Base-by-base conservation (phyloP, 495 filamentous ascomycete species). In the Immersiella caudata region DNA sequence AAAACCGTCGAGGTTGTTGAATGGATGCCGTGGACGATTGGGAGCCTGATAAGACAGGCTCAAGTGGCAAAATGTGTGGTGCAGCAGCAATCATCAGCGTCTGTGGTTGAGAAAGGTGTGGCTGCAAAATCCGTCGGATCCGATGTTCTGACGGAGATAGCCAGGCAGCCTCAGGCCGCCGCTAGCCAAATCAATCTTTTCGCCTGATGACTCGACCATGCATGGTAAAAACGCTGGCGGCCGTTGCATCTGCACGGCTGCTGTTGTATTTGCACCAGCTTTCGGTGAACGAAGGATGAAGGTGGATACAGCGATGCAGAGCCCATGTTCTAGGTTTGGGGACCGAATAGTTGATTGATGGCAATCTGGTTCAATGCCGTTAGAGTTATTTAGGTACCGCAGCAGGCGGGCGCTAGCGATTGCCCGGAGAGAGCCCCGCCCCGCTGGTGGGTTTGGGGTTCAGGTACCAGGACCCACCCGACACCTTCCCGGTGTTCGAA, bases 81-180 rank as follows among this genome's bases (percentile, higher is more conserved):
- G 52, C 52, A 55, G n/a, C 52, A 11, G n/a, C 20, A n/a, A n/a
- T 4, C 16, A n/a, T 22, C 20, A n/a, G 25, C 7, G n/a, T 20
- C 21, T 22, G 25, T 9, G n/a, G 52, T 26, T 55, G 52, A 26
- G 52, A 2, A 20, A 2, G 20, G 8, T 26, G 52, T 22, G 21
- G 52, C 21, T 55, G 25, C 20, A 26, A 46, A 16, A 33, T 62
- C 59, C 33, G 59, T 46, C 59, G 59, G 59, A 62, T n/a, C 33
- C 29, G 21, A 35, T 20, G 9, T 14, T 29, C 29, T 20, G 20
- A 22, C 59, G 59, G 59, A 62, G 33, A 40, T 62, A 62, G 33
- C 0, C 59, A 62, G 59, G 36, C 59, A 50, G 33, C 59, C 59
- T 46, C 16, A 49, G 33, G 33, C 59, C 22, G n/a, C 8, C 24